Evolutionary conservation across 169 alveolate genomes (phyloP), one percentile per base, ranked within the genome.

Genomic region (Cryptosporidium muris): DNA sequence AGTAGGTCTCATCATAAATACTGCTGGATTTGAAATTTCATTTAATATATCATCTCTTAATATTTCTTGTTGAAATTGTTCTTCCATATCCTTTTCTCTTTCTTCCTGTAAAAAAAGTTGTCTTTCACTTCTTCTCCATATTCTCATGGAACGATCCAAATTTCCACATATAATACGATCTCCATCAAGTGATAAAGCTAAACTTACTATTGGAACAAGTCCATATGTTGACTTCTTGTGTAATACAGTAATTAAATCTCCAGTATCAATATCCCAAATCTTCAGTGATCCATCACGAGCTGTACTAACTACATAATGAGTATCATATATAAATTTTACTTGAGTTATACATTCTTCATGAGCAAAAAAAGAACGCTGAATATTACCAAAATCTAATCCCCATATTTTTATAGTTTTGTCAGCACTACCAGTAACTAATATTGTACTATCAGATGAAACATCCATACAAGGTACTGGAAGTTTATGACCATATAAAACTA

Each of bases 401-500:
- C 97, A 95, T 4, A 94, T 81, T 90, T 94, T 92, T 34, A 94
- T 62, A 1, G 91, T 91, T 64, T 92, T 94, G 67, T 95, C 97
- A 58, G 94, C 81, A 2, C 95, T 85, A 12, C 94, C 88, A 7
- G 96, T 89, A 42, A 96, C 95, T 88, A 95, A 65, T 63, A 94
- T 80, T 34, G 91, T 89, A 48, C 90, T 80, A 68, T 93, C 97
- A 11, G 92, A 89, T 7, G 95, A 82, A 16, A 93, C 82, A 60
- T 90, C 95, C 60, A 94, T 64, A 47, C 95, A 88, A 11, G 93
- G 89, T 8, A 94, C 93, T 7, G 96, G 97, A 60, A 95, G 89
- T 58, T 92, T 92, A 88, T 95, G 97, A 1, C 97, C 97, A 65
- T 94, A 95, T 47, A 95, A 89, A 16, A 95, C 90, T 14, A 94